Evolutionary conservation across 768 basidiomycete genomes (phyloP), one percentile per base, ranked within the genome.

Genomic region (Termitomyces eurrhizus): DNA sequence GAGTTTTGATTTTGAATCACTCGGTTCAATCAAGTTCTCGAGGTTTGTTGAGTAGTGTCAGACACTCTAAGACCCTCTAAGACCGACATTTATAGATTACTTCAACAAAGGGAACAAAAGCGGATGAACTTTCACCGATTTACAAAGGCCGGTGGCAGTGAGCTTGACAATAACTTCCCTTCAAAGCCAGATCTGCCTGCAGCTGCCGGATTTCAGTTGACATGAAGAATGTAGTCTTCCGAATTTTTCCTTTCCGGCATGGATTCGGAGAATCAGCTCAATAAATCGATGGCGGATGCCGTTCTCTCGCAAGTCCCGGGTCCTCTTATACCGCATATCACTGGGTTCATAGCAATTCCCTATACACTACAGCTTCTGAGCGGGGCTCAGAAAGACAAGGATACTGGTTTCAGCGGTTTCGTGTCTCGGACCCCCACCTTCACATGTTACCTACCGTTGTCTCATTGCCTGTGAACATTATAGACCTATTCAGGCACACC

Each of bases 191-290:
- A 55, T 52, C 57, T 64, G 53, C 46, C 48, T 52, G 36, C 36
- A 33, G 35, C 48, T 52, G 36, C 46, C 42, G 35, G 48, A 46
- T 33, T 39, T 35, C n/a, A 18, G 16, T 37, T 59, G 64, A 65
- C 64, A 63, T 57, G 59, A 58, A 57, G 62, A 63, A 63, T 56
- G 56, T 49, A 18, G 44, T 49, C 57, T 35, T 48, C 60, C 58
- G 39, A 29, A 41, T 61, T 59, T 29, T 55, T 51, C 57, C 39
- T 49, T 45, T 39, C 45, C 54, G 60, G 26, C 51, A 52, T 33
- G 42, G 49, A 6, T 46, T 7, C n/a, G 51, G 44, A 33, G 37
- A n/a, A 26, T 60, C 50, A 59, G 37, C 39, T 48, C 48, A 54
- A 55, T 46, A 51, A 26, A 48, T 65, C 39, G 16, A 41, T 29